These are phyloP conservation scores for Fusarium ambrosium DNA, from an alignment of 2,329 filamentous ascomycete species.

Conservation along the genomic window DNA sequence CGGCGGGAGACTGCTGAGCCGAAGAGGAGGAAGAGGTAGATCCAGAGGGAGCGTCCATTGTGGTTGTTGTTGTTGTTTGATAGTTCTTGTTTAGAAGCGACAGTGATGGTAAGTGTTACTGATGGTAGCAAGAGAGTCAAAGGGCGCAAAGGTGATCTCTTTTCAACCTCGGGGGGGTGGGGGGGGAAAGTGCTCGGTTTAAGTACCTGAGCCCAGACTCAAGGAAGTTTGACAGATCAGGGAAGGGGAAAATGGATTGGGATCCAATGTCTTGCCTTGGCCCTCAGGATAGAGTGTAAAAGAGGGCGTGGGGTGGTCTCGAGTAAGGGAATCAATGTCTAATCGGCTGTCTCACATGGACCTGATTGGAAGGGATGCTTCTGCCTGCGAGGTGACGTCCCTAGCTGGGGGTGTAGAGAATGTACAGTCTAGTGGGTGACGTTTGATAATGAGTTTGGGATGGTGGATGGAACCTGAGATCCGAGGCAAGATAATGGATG, in stretches of 20 bases:
- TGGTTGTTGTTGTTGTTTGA: not conserved
- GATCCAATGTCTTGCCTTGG: slow-evolving; percentile 12
- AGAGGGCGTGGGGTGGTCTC: not conserved
- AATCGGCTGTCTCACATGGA: slow-evolving; percentile 19
- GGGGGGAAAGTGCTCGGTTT: not conserved
- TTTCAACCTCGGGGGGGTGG: not conserved
- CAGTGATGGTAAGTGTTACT: slow-evolving; percentile 13
- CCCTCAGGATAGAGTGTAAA: not conserved
- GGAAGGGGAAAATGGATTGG: not conserved
- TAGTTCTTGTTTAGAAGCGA: not conserved
- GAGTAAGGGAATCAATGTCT: slow-evolving; percentile 2
- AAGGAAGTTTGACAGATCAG: not conserved
- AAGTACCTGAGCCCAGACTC: not conserved
- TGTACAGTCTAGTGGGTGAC: slow-evolving; percentile 21
- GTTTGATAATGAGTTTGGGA: slow-evolving; percentile 12
- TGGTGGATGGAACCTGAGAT: slow-evolving; percentile 10
- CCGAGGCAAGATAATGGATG: slow-evolving; percentile 1
- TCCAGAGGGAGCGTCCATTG: slow-evolving; percentile 54
- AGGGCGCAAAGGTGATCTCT: not conserved
- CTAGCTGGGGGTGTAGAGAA: not conserved
- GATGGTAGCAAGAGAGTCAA: slow-evolving; percentile 8
- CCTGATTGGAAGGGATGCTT: slow-evolving; percentile 12
- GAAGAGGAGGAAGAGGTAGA: slow-evolving; percentile 47
- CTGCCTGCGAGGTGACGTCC: slow-evolving; percentile 36
- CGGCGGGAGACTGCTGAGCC: slow-evolving; percentile 45